Evolutionary conservation across 2,329 filamentous ascomycete species (phyloP).

Genomic region (Fusarium continuum): DNA sequence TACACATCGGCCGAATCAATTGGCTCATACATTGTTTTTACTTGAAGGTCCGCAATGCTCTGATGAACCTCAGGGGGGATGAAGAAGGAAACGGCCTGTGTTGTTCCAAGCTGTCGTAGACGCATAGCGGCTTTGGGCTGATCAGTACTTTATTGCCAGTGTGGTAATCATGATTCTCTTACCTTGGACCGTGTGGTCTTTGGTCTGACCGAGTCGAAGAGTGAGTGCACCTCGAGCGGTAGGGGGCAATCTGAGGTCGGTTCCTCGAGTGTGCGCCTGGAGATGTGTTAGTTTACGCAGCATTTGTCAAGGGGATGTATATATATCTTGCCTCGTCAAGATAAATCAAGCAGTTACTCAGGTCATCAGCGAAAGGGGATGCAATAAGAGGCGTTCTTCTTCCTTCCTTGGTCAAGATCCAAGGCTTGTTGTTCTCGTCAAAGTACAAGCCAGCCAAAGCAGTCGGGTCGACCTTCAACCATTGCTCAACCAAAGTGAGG

Average conservation of each 20-base stretch:
- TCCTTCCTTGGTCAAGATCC: conserved; percentile 32
- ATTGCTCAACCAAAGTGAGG: conserved; percentile 56
- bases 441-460: conserved; percentile 65
- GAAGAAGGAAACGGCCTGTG: conserved; percentile 64
- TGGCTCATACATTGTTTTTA: conserved; percentile 33
- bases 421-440: conserved; percentile 32
- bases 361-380: conserved; percentile 34
- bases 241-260: conserved; percentile 64
- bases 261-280: conserved; percentile 52
- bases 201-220: conserved; percentile 64
- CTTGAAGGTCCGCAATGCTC: conserved; percentile 61
- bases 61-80: conserved; percentile 69
- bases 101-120: conserved; percentile 63
- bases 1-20: conserved; percentile 48
- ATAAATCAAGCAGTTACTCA: conserved; percentile 57
- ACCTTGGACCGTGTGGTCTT: conserved; percentile 63
- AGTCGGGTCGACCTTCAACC: conserved; percentile 58
- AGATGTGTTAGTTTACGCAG: background rate
- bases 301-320: rapidly evolving
- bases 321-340: conserved; percentile 63
- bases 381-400: conserved; percentile 29
- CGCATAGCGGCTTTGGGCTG: conserved; percentile 65
- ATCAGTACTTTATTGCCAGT: background rate
- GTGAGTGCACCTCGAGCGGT: conserved; percentile 62
- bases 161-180: conserved; percentile 42